Evolutionary conservation across 2,329 filamentous ascomycete genomes (phyloP), one percentile per base, ranked within the genome.

Genomic region (Penicillium sp.): DNA sequence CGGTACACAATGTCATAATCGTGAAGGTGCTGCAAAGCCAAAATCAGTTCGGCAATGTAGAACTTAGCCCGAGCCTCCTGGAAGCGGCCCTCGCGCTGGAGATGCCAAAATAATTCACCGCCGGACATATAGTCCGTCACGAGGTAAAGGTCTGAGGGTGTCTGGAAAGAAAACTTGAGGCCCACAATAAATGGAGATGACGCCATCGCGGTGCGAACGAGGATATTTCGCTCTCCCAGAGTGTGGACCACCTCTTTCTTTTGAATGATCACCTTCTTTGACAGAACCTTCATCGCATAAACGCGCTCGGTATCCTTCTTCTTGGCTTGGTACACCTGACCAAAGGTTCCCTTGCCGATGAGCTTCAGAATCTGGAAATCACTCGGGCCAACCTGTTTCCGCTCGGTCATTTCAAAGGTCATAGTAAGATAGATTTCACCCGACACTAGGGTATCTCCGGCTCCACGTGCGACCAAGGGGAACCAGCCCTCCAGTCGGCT

Each of bases 41-140:
- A 82, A 64, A 99, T 98, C 60, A 99, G 85, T 76, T 99, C 95
- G 16, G 95, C 95, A 73, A 98, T 98, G 78, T 99, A 99, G 74
- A 99, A 99, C 77, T 98, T 98, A 64, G 95, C 95, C 25, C 95
- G 87, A 68, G 88, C 90, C 79, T 98, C 95, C 64, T 95, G 89
- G 75, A 99, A 99, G 29, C 93, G 89, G 50, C 93, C 93, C 73
- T 98, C 95, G 72, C 96, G 96, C 73, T 99, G 95, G 57, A 99
- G 78, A 80, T 99, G 95, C 93, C 95, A 99, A 77, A 99, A 99
- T 1, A 99, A 82, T 76, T 99, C 95, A 57, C 95, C 95, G 39
- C 95, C 95, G 16, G 95, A 99, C 95, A 99, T 98, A 80, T 97
- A 99, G 73, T 98, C 95, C 5, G 95, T 98, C 14, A 99, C 95